Evolutionary conservation across 345 rosid species (phyloP), one percentile per base, ranked within the genome.

Genomic region (Hypericum perforatum): DNA sequence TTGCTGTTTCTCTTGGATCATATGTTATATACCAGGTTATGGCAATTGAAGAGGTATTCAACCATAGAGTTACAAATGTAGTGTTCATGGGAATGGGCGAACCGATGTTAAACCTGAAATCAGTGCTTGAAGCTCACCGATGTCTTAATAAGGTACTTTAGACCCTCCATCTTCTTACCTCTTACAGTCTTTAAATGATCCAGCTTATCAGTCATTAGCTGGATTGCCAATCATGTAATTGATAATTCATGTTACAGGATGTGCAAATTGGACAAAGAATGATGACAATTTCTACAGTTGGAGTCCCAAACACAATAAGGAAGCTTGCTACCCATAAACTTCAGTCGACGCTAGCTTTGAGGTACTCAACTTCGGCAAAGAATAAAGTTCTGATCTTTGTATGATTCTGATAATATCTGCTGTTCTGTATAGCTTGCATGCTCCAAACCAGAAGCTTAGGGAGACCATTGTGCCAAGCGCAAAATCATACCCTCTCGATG

Each of bases 71-170:
- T 74, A 82, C 89, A 48, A 94, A 94, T 74, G 95, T 89, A 13
- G 99, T 89, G 36, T 94, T 94, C 62, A 89, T 89, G 95, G 99
- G 99, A 45, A 89, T 84, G 95, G 99, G 97, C 29, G 99, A 94
- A 63, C 99, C 97, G 15, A 89, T 94, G 97, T 71, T 92, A 73
- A 92, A 92, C 64, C 70, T 92, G 49, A 92, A 88, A 66, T 66
- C 95, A 5, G 99, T 89, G 54, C 82, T 94, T 61, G 95, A 86
- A 44, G 94, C 97, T 29, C 97, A 94, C 65, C 81, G 73, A 46
- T 89, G 97, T 72, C 63, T 89, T 72, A 89, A 94, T 70, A 86
- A 94, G 94, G 99, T 89, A 59, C 46, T 32, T 52, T 7, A 9
- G 9, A 22, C 9, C 37, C 42, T 52, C 11, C 11, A 10, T 32